Base-by-base conservation (phyloP, 2,329 filamentous ascomycete genomes). In the Podosphaera xanthii region DNA sequence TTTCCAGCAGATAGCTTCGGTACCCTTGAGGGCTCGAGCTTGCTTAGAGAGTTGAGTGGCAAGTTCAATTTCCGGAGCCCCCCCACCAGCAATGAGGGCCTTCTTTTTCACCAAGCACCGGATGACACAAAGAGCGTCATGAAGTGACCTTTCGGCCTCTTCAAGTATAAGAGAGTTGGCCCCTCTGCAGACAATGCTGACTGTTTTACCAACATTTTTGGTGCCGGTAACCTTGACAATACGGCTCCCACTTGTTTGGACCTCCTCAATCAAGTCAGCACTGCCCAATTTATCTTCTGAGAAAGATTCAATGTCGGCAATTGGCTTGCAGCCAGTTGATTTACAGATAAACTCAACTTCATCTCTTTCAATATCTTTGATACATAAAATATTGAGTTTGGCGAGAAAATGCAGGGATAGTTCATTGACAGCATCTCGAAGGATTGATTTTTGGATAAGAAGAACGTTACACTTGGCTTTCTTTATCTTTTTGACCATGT, bases 401-500 rank as follows among this genome's bases (percentile, higher is more conserved):
- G 92, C 88, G 64, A 98, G 79, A 79, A 98, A 98, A 75, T 98
- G 92, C 64, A 98, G 80, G 62, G 88, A 94, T 60, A 98, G 79
- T 67, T 98, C 92, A 75, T 98, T 98, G 71, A 98, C 90, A 42
- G 92, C 92, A 69, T 98, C 92, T 66, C 92, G 84, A 61, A 98
- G 82, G 67, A 98, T 98, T 12, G 91, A 97, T 75, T 98, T 98
- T 70, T 98, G 92, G 66, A 98, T 97, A 65, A 98, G 78, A 52
- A 97, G 82, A 50, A 98, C 92, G 68, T 98, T 98, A 76, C 92
- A 98, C 77, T 97, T 98, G 65, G 92, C 90, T 79, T 97, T 98
- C 76, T 97, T 96, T 73, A 98, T 98, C 80, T 97, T 98, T 81
- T 98, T 97, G 70, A 94, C 90, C 82, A 98, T 87, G 77, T 97